These are phyloP conservation scores for Spizellomyces punctatus DNA, from an alignment of 192 early-diverging fungal genomes.

Conservation along the genomic window DNA sequence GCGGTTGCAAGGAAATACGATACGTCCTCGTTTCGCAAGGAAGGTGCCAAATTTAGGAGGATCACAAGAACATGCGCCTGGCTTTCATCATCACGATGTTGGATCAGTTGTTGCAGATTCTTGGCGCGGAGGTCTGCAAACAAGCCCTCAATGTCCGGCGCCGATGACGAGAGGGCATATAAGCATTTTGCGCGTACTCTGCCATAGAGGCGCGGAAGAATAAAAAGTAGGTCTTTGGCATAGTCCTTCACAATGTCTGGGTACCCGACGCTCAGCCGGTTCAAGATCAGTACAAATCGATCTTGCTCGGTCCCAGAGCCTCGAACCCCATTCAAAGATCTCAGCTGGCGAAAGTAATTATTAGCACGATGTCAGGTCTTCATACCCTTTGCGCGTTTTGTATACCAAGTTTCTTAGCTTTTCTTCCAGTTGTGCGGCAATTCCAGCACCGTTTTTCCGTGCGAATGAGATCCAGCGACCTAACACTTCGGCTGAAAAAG, in stretches of 20 bases:
- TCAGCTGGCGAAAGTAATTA: not conserved
- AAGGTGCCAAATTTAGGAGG: slow-evolving; percentile 48
- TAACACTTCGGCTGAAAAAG: slow-evolving; percentile 58
- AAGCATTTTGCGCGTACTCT: slow-evolving; percentile 48
- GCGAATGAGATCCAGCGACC: slow-evolving; percentile 18
- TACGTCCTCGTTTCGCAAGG: slow-evolving; percentile 46
- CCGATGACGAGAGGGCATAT: slow-evolving; percentile 58
- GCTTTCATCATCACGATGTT: slow-evolving; percentile 58
- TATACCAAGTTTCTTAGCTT: too few relatives aligned
- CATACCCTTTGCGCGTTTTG: not conserved
- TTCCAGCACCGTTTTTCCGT: too few relatives aligned
- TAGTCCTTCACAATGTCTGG: slow-evolving; percentile 31
- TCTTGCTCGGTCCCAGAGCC: slow-evolving; percentile 24
- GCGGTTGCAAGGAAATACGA: slow-evolving; percentile 50
- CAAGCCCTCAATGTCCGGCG: slow-evolving; percentile 48
- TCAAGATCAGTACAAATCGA: slow-evolving; percentile 35
- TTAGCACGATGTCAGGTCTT: not conserved
- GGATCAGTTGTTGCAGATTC: slow-evolving; percentile 53
- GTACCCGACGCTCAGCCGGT: slow-evolving; percentile 39
- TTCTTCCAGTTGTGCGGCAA: too few relatives aligned
- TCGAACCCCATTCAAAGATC: slow-evolving; percentile 1
- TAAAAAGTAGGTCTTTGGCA: slow-evolving; percentile 45
- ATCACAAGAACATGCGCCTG: slow-evolving; percentile 60
- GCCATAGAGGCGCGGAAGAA: slow-evolving; percentile 53
- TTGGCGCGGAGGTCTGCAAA: slow-evolving; percentile 57